These are phyloP conservation scores for Phytophthora colocasiae DNA, from an alignment of 352 stramenopile species.

Conservation along the genomic window DNA sequence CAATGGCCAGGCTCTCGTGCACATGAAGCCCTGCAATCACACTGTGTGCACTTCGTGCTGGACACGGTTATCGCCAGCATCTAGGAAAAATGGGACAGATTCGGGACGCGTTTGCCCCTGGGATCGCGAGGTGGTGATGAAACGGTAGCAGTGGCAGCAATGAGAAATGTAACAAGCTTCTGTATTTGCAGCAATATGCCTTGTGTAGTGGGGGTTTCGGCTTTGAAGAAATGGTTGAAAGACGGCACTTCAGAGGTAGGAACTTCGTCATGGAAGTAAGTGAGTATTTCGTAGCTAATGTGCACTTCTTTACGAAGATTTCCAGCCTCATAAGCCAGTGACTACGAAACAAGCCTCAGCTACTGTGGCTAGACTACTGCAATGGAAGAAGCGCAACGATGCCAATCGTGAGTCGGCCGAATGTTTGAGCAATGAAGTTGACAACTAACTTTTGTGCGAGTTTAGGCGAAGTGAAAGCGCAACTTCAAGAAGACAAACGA, in stretches of 20 bases:
- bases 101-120: conserved; percentile 55
- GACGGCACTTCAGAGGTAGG: conserved; percentile 13
- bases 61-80: conserved; percentile 49
- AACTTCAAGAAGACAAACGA: conserved; percentile 24
- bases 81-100: conserved; percentile 23
- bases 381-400: conserved; percentile 28
- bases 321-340: conserved; percentile 1
- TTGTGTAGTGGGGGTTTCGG: conserved; percentile 19
- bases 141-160: conserved; percentile 26
- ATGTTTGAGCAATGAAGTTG: not conserved
- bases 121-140: conserved; percentile 64
- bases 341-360: conserved; percentile 12
- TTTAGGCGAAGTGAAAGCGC: conserved; percentile 28
- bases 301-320: not conserved
- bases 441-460: not conserved
- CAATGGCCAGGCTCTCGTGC: conserved; percentile 46
- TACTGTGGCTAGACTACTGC: conserved; percentile 16
- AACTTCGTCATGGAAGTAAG: too few species aligned
- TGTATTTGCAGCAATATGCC: conserved; percentile 11
- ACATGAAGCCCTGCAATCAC: conserved; percentile 66
- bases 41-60: conserved; percentile 58
- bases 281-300: conserved; percentile 1
- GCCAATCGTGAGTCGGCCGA: conserved; percentile 17
- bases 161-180: conserved; percentile 16
- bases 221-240: conserved; percentile 7